These are phyloP conservation scores for Spathaspora jeffriesii DNA, from an alignment of 1,139 yeast species.

Conservation along the genomic window DNA sequence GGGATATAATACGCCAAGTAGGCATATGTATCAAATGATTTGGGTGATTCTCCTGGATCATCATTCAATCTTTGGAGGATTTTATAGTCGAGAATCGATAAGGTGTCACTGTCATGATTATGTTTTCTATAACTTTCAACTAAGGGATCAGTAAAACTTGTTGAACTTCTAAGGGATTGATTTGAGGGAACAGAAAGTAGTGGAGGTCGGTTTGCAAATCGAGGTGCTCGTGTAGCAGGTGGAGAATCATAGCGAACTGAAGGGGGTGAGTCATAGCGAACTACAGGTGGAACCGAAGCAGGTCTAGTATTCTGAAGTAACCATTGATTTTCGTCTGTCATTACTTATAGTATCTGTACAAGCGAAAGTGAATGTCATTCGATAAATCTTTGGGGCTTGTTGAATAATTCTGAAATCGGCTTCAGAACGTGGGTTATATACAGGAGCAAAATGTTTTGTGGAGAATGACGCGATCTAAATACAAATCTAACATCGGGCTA, in stretches of 20 bases:
- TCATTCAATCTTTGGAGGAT: slow-evolving; percentile 10
- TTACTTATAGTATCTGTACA: background rate
- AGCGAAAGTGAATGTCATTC: background rate
- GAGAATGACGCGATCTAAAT: background rate
- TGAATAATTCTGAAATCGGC: no score
- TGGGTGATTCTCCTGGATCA: slow-evolving; percentile 1
- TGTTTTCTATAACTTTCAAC: slow-evolving; percentile 11
- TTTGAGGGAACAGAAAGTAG: slow-evolving; percentile 27
- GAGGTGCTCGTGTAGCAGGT: slow-evolving; percentile 3
- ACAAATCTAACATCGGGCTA: no score
- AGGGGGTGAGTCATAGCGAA: slow-evolving; percentile 8
- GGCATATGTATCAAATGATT: slow-evolving; percentile 20
- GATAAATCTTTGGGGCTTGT: background rate
- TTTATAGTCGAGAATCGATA: slow-evolving; percentile 10
- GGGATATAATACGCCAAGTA: slow-evolving; percentile 35
- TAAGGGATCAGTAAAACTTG: slow-evolving; percentile 18
- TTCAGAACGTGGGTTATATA: no score
- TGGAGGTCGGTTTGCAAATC: slow-evolving; percentile 19
- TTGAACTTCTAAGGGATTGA: slow-evolving; percentile 21
- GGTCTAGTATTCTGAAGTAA: slow-evolving; percentile 7
- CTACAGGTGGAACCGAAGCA: background rate
- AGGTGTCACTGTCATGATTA: slow-evolving; percentile 11
- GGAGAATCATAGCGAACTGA: slow-evolving; percentile 9
- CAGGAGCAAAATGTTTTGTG: background rate
- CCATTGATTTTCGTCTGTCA: slow-evolving; percentile 13